Evolutionary conservation across 192 early-diverging fungal species (phyloP), one percentile per base, ranked within the genome.

Genomic region (Coemansia asiatica): DNA sequence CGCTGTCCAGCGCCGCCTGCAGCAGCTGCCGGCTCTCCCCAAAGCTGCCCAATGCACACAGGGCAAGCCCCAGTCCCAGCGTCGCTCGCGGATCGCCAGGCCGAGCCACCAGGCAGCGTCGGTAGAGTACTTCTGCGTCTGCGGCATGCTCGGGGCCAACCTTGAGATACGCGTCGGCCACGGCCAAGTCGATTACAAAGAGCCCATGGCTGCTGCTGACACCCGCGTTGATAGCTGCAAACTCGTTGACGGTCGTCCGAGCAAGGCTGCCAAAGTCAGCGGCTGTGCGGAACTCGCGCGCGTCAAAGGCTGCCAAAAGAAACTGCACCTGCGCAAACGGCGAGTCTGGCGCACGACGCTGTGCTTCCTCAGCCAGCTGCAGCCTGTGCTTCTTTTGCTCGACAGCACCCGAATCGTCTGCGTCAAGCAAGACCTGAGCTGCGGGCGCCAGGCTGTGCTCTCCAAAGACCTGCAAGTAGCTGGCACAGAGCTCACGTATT

Each of bases 1-100:
- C 46, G 21, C 27, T 2, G 72, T 66, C 66, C 5, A 88, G 67
- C 0, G 90, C 76, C 10, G 70, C 61, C 55, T 85, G 69, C 49
- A 94, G 87, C 25, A 85, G 78, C 28, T 64, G 46, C 6, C 67
- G 72, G 3, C 91, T 86, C 46, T 91, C 88, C 16, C 82, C 84
- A 22, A 66, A 83, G 28, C 83, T 75, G 6, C 81, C 74, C 50
- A 90, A 66, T 2, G 40, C 40, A 44, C 40, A 44, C 3, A 44
- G 15, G 40, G 40, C 40, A 44, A 44, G 66, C 0, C 91, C 79
- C 22, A 81, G 58, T 2, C 79, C 79, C 35, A 81, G 72, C 15
- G 74, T 63, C 4, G 89, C 88, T 1, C 60, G 61, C 5, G 75
- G 62, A 29, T 85, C 74, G 12, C 83, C 69, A 1, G 74, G 60